Percentiles rank a stretch among this genome's conserved stretches.
Conservation (phyloP, 768 basidiomycete species). For the Hemileccinum impolitum region DNA sequence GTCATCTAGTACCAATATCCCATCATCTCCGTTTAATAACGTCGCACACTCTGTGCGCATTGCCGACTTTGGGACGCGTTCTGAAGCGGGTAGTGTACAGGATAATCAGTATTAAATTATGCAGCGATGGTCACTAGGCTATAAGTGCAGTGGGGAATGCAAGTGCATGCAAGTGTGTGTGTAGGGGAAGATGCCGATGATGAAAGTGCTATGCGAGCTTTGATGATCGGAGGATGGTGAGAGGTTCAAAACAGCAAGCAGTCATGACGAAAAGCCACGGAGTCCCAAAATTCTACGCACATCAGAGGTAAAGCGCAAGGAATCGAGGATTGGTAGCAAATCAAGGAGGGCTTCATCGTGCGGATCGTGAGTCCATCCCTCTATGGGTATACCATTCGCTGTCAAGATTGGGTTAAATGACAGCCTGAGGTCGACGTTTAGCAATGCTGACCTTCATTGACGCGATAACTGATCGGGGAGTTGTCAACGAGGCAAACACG, state of each 20-base stretch:
- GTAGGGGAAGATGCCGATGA: conserved; percentile 21
- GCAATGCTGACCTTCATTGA: conserved; percentile 76
- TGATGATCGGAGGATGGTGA: conserved; percentile 6
- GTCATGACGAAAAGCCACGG: conserved; percentile 45
- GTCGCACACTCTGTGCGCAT: conserved; percentile 18
- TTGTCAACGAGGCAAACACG: conserved; percentile 95
- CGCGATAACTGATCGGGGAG: conserved; percentile 86
- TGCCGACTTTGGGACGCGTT: conserved; percentile 20
- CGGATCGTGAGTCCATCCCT: conserved; percentile 98
- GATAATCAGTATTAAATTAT: conserved; percentile 40
- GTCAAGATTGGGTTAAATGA: conserved; percentile 7
- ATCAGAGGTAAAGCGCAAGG: conserved; percentile 92
- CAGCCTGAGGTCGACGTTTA: background rate
- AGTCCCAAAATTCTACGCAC: conserved; percentile 89
- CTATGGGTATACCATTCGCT: conserved; percentile 99
- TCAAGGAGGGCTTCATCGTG: conserved; percentile 95
- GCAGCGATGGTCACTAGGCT: conserved; percentile 29
- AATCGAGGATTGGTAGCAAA: conserved; percentile 92
- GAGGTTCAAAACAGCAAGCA: conserved; percentile 3
- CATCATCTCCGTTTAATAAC: conserved; percentile 28
- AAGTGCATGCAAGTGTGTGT: conserved; percentile 25
- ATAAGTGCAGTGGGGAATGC: conserved; percentile 24
- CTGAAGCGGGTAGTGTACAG: conserved; percentile 32
- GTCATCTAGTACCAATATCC: conserved; percentile 35
- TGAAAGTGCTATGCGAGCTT: conserved; percentile 22